Conservation (phyloP, 2,329 filamentous ascomycete species). For the Aspergillus awamori region DNA sequence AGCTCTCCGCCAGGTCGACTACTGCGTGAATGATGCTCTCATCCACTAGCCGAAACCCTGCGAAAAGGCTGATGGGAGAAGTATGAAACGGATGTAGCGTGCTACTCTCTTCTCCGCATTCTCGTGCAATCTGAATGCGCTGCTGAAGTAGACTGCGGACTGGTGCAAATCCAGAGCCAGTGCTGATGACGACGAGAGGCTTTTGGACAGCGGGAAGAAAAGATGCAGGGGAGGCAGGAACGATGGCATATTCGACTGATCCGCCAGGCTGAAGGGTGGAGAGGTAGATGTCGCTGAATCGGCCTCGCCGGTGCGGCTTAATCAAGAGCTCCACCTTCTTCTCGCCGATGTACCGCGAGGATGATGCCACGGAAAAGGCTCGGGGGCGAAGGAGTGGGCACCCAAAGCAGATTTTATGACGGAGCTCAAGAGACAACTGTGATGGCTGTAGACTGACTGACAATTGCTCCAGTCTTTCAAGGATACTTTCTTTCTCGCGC, state of each 20-base stretch:
- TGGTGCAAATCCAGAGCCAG: conserved; percentile 6
- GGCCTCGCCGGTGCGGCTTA: neutral
- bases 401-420: neutral
- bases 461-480: neutral
- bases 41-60: neutral
- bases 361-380: conserved; percentile 7
- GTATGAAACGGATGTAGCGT: neutral
- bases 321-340: conserved; percentile 1
- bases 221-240: neutral
- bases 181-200: neutral
- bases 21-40: neutral
- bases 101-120: neutral
- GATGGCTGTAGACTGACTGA: neutral
- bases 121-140: neutral
- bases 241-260: neutral
- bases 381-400: conserved; percentile 2
- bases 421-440: neutral
- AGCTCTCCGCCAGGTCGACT: neutral
- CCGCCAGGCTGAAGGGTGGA: neutral
- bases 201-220: neutral
- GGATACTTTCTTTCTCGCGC: neutral
- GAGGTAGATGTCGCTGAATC: conserved; percentile 7
- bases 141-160: conserved; percentile 8
- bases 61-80: neutral
- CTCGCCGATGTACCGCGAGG: neutral